A percentile compares a stretch with the other conserved stretches of the same genome.
These are phyloP conservation scores for Beauveria sp. DNA, from an alignment of 2,329 filamentous ascomycete species.

Conservation along the genomic window DNA sequence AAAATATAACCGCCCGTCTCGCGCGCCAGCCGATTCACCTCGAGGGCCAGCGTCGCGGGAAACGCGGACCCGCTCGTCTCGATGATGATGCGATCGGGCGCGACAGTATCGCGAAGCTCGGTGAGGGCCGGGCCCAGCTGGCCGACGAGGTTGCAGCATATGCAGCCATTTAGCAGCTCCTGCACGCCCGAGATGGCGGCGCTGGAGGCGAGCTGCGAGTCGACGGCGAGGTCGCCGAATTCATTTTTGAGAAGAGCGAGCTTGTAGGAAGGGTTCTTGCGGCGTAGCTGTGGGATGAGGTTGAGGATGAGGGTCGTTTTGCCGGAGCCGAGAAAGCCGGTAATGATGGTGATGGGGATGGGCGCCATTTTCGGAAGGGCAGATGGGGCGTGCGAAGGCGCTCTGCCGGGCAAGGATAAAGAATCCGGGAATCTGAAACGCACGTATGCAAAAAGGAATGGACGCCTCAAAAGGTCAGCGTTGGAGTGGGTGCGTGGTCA, in stretches of 20 bases:
- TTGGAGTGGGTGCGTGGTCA: background rate
- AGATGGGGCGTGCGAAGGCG: background rate
- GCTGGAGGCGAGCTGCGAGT: conserved; percentile 81
- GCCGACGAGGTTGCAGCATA: conserved; percentile 97
- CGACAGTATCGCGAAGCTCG: conserved; percentile 53
- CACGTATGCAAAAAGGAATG: background rate
- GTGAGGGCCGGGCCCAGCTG: conserved; percentile 74
- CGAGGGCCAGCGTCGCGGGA: conserved; percentile 82
- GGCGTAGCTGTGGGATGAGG: conserved; percentile 79
- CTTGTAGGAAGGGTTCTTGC: conserved; percentile 65
- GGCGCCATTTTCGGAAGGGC: conserved; percentile 43
- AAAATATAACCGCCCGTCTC: conserved; percentile 63
- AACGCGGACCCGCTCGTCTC: conserved; percentile 88
- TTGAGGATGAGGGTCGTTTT: conserved; percentile 96
- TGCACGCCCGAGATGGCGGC: conserved; percentile 80
- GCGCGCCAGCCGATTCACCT: conserved; percentile 72
- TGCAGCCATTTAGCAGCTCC: conserved; percentile 93
- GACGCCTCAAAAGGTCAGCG: background rate
- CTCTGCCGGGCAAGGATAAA: background rate
- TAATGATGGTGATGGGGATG: conserved; percentile 89
- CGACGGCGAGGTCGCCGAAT: conserved; percentile 89
- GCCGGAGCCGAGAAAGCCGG: conserved; percentile 90
- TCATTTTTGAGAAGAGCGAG: conserved; percentile 97
- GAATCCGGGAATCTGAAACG: background rate
- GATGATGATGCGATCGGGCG: conserved; percentile 81